phyloP scores from a whole-genome alignment of 1,284 basidiomycete species.

The Kalmanozyma brasiliensis region DNA sequence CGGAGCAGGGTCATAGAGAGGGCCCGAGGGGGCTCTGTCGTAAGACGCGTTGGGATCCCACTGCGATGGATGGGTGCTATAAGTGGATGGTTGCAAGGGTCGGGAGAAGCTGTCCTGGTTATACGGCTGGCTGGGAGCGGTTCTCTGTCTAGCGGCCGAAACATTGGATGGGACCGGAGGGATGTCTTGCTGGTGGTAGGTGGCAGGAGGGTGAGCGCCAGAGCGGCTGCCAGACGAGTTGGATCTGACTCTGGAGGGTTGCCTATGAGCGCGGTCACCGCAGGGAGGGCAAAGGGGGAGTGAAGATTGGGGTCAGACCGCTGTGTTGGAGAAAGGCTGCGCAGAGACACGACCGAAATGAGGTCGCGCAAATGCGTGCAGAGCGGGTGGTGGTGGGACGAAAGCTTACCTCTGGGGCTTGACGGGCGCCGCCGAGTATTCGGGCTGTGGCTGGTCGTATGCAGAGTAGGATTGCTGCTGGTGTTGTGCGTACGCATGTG shows the following conservation, averaged over 20 bases:
- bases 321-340: not conserved
- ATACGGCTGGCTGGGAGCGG: slow-evolving; percentile 3
- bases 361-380: not conserved
- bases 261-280: too few relatives aligned
- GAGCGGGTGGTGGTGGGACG: not conserved
- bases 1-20: slow-evolving; percentile 35
- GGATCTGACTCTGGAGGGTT: slow-evolving; percentile 32
- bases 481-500: not conserved
- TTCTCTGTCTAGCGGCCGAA: slow-evolving; percentile 20
- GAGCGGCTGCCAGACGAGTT: slow-evolving; percentile 29
- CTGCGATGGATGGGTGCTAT: slow-evolving; percentile 23
- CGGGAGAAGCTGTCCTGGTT: slow-evolving; percentile 17
- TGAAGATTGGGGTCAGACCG: slow-evolving; percentile 6
- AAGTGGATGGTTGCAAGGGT: slow-evolving; percentile 13
- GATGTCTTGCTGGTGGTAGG: slow-evolving; percentile 23
- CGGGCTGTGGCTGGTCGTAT: slow-evolving; percentile 24
- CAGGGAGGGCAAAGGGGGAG: not conserved
- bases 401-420: slow-evolving; percentile 36
- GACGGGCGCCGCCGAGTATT: slow-evolving; percentile 30
- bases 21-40: slow-evolving; percentile 22
- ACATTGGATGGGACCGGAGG: slow-evolving; percentile 33
- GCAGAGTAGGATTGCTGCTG: slow-evolving; percentile 13
- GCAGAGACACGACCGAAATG: not conserved
- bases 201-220: slow-evolving; percentile 9
- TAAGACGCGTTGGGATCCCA: slow-evolving; percentile 42